phyloP scores from a whole-genome alignment of 2,329 filamentous ascomycete species.

The Myriosclerotinia duriaeana region DNA sequence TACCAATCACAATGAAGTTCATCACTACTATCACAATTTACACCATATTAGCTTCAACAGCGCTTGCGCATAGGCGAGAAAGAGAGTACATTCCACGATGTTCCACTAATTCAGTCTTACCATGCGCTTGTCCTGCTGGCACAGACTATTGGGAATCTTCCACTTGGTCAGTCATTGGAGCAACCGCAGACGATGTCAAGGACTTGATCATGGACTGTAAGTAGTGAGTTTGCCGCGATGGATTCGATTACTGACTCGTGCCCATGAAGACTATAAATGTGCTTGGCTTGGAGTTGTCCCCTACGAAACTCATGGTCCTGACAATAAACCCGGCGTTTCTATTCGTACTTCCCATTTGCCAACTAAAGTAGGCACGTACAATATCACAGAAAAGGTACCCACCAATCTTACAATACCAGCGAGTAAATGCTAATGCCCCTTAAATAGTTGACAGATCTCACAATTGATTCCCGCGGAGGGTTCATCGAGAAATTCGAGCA shows the following conservation, averaged over 20 bases:
- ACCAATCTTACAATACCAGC: neutral
- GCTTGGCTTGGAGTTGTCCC: conserved; percentile 6
- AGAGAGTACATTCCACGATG: neutral
- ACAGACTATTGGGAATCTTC: conserved; percentile 21
- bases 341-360: conserved; percentile 11
- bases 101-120: conserved; percentile 3
- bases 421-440: neutral
- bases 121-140: neutral
- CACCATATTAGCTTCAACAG: neutral
- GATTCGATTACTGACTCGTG: neutral
- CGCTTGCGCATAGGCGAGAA: neutral
- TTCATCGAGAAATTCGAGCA: conserved; percentile 19
- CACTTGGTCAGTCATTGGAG: conserved; percentile 10
- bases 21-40: neutral
- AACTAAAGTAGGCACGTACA: conserved; percentile 14
- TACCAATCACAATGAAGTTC: conserved; percentile 3
- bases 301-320: conserved; percentile 3
- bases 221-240: neutral
- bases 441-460: conserved; percentile 2
- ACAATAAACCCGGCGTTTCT: conserved; percentile 12
- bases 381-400: conserved; percentile 10
- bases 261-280: neutral
- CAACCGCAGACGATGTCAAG: conserved; percentile 11
- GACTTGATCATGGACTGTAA: conserved; percentile 19
- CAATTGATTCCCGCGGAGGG: conserved; percentile 1